Percentiles rank a stretch among this genome's conserved stretches.
These are phyloP conservation scores for Carex pumila DNA, from an alignment of 176 grass and related monocot species.

Conservation along the genomic window DNA sequence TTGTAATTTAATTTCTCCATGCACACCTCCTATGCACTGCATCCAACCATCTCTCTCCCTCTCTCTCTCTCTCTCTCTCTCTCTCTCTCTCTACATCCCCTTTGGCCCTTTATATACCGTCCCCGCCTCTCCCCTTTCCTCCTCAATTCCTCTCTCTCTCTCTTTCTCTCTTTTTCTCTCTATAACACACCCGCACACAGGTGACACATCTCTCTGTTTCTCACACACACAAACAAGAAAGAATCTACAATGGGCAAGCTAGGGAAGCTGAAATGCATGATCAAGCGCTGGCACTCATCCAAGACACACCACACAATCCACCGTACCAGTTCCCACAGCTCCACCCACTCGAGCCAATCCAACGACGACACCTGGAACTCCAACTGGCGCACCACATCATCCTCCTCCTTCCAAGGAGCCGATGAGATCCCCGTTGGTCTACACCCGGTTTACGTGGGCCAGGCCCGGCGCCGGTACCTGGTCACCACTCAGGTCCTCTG, in stretches of 20 bases:
- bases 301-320: slow-evolving; percentile 30
- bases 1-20: slow-evolving; percentile 19
- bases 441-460: slow-evolving; percentile 83
- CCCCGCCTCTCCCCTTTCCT: background rate
- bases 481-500: slow-evolving; percentile 57
- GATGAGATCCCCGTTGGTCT: slow-evolving; percentile 55
- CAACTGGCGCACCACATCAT: slow-evolving; percentile 25
- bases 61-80: background rate
- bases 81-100: background rate
- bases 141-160: background rate
- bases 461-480: slow-evolving; percentile 87
- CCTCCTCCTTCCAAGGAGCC: slow-evolving; percentile 49
- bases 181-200: background rate
- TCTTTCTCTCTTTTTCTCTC: background rate
- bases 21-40: slow-evolving; percentile 8
- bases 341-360: slow-evolving; percentile 13
- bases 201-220: background rate
- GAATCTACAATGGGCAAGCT: slow-evolving; percentile 45
- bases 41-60: slow-evolving; percentile 3
- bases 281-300: slow-evolving; percentile 88
- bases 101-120: slow-evolving; percentile 25
- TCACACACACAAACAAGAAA: background rate
- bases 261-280: slow-evolving; percentile 90
- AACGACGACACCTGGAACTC: slow-evolving; percentile 22
- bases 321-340: slow-evolving; percentile 32